Conservation (phyloP, 1,139 yeast species). For the Magnusiomyces ingens region DNA sequence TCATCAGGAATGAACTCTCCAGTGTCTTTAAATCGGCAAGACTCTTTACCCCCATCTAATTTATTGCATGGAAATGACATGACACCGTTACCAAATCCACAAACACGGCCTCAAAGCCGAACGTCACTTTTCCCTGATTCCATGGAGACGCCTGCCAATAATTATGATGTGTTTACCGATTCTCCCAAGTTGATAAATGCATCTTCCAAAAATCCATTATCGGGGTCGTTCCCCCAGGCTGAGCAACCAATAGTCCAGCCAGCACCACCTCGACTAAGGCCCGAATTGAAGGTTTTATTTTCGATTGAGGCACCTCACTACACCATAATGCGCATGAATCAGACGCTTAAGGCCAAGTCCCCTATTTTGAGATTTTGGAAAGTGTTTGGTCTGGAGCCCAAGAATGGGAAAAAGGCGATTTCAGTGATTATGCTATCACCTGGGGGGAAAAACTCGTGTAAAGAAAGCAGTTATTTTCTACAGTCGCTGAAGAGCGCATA, state of each 20-base stretch:
- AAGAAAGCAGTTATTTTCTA: slow-evolving; percentile 25
- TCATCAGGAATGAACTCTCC: no score
- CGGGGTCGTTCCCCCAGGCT: slow-evolving; percentile 15
- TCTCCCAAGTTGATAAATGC: no score
- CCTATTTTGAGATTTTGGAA: slow-evolving; percentile 36
- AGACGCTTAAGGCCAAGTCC: slow-evolving; percentile 30
- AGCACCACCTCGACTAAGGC: no score
- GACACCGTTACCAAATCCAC: no score
- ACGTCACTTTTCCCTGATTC: no score
- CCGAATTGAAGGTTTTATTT: not conserved
- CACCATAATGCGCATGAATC: slow-evolving; percentile 26
- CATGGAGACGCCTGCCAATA: no score
- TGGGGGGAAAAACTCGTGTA: slow-evolving; percentile 24
- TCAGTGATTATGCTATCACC: slow-evolving; percentile 29
- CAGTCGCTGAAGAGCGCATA: slow-evolving; percentile 29
- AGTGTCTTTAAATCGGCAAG: no score
- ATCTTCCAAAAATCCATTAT: no score
- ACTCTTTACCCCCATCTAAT: no score
- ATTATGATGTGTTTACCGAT: no score
- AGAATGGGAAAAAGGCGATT: slow-evolving; percentile 28
- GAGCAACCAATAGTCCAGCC: not conserved
- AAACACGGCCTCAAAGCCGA: no score
- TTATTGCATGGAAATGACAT: no score
- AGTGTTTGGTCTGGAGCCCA: slow-evolving; percentile 34
- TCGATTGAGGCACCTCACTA: slow-evolving; percentile 17